Base-by-base conservation (phyloP, 1,139 yeast species). In the Yamadazyma kanchanaburiensis region DNA sequence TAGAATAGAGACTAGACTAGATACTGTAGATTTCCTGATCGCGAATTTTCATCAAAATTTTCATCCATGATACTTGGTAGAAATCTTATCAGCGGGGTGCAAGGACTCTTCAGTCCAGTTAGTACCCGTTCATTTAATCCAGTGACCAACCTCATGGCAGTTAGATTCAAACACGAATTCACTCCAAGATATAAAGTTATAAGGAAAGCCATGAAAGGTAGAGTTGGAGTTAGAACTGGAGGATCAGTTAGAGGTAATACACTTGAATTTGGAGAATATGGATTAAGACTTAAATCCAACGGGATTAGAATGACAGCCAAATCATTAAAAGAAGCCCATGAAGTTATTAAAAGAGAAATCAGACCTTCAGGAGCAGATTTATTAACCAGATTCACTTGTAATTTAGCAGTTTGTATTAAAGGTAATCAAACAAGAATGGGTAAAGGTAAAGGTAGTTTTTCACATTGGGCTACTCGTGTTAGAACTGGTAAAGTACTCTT, bases 401-500 rank as follows among this genome's bases (percentile, higher is more conserved):
- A 85, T 56, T 74, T 87, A 35, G 94, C 97, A 0, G 95, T 91
- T 13, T 89, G 96, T 61, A 78, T 86, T 35, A 91, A 91, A 64
- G 99, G 99, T 66, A 91, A 94, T 58, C 96, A 91, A 57, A 87
- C 96, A 12, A 91, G 99, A 80, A 91, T 91, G 99, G 99, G 99
- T 69, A 91, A 94, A 61, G 99, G 99, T 67, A 91, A 91, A 61
- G 99, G 99, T 60, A 81, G 94, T 0, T 89, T 91, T 54, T 95
- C 88, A 49, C 94, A 87, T 65, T 94, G 97, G 97, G 95, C 95
- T 42, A 85, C 81, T 25, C 77, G 99, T 49, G 91, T 91, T 12
- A 95, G 98, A 26, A 88, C 96, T 0, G 99, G 99, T 4, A 88
- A 88, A 52, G 80, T 91, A 28, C 67, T 88, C 21, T 88, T 89